A percentile compares a stretch with the other conserved stretches of the same genome.
Conservation (phyloP, 2,329 filamentous ascomycete species). For the Diaporthe ilicicola region DNA sequence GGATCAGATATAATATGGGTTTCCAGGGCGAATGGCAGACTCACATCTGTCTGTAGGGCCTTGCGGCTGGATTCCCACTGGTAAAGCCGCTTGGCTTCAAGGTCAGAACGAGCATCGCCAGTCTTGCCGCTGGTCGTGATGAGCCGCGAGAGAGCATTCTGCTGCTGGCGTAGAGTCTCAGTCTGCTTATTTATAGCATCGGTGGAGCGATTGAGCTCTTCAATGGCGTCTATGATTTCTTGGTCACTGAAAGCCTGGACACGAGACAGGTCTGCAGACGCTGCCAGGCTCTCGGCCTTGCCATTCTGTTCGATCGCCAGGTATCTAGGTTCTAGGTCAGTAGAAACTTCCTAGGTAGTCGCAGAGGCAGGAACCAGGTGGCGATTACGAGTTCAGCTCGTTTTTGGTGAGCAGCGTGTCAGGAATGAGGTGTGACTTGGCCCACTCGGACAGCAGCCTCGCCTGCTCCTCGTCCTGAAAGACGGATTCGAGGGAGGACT, state of each 20-base stretch:
- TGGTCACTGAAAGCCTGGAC: constrained; percentile 64
- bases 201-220: constrained; percentile 71
- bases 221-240: constrained; percentile 68
- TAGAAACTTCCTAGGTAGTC: neutral
- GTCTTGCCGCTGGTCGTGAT: constrained; percentile 52
- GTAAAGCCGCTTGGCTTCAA: constrained; percentile 47
- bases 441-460: constrained; percentile 56
- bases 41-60: constrained; percentile 53
- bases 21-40: neutral
- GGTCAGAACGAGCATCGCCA: constrained; percentile 44
- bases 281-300: constrained; percentile 55
- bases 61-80: constrained; percentile 51
- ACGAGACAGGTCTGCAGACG: constrained; percentile 53
- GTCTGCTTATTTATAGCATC: constrained; percentile 71
- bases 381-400: constrained; percentile 60
- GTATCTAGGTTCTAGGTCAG: constrained; percentile 51
- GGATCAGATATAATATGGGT: neutral
- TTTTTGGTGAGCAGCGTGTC: constrained; percentile 64
- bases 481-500: constrained; percentile 45
- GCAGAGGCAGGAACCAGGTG: neutral
- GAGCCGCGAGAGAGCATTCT: constrained; percentile 65
- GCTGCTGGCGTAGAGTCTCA: constrained; percentile 67
- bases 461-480: constrained; percentile 47
- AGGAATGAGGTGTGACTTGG: constrained; percentile 53
- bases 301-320: constrained; percentile 57